phyloP scores from a whole-genome alignment of 1,139 yeast genomes.

The Hanseniaspora sp. region DNA sequence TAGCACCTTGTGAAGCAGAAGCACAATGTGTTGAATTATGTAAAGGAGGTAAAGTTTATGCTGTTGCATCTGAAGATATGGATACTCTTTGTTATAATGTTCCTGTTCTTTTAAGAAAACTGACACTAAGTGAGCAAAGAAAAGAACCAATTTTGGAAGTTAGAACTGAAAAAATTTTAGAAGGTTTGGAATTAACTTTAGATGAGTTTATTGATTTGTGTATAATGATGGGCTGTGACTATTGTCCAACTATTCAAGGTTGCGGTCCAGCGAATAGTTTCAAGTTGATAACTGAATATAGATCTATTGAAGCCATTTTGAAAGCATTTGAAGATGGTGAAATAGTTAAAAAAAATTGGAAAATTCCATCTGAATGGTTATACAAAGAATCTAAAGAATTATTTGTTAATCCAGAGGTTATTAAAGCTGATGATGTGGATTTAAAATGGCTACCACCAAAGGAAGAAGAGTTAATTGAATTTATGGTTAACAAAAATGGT shows the following conservation, averaged over 20 bases:
- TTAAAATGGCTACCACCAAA: slow-evolving; percentile 51
- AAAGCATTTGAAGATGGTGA: slow-evolving; percentile 53
- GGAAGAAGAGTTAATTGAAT: slow-evolving; percentile 31
- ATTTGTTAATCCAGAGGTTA: slow-evolving; percentile 71
- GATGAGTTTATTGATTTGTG: slow-evolving; percentile 81
- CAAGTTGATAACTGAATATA: slow-evolving; percentile 77
- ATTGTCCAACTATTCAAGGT: slow-evolving; percentile 88
- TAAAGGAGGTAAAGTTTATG: slow-evolving; percentile 76
- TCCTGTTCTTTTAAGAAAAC: slow-evolving; percentile 69
- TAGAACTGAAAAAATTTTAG: slow-evolving; percentile 53
- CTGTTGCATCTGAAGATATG: slow-evolving; percentile 98
- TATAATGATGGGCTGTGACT: slow-evolving; percentile 90
- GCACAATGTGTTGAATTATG: slow-evolving; percentile 96
- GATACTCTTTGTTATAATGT: slow-evolving; percentile 90
- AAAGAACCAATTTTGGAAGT: slow-evolving; percentile 88
- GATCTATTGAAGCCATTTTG: slow-evolving; percentile 65
- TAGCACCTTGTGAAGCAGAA: slow-evolving; percentile 97
- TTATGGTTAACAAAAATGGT: slow-evolving; percentile 41
- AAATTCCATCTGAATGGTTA: slow-evolving; percentile 93
- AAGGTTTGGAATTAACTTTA: slow-evolving; percentile 61
- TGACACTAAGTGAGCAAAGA: slow-evolving; percentile 88
- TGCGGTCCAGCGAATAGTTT: slow-evolving; percentile 92
- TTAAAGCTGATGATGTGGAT: slow-evolving; percentile 46
- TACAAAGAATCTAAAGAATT: slow-evolving; percentile 76
- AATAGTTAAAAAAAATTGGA: slow-evolving; percentile 40